Evolutionary conservation across 192 early-diverging fungal genomes (phyloP), one percentile per base, ranked within the genome.

Genomic region (Allomyces arbusculus): DNA sequence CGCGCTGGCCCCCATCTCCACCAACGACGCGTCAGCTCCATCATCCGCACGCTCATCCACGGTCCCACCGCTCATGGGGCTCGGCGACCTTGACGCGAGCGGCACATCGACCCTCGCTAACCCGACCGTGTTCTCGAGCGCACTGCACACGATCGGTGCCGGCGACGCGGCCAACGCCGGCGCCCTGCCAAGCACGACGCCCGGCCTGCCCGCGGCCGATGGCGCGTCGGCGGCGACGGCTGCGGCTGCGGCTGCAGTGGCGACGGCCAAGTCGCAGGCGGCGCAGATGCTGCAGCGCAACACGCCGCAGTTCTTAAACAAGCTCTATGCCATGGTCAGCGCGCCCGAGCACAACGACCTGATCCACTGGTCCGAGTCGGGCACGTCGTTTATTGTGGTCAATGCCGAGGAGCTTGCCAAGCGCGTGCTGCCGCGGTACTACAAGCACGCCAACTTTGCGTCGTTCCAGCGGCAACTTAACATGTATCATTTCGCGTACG

Each of bases 291-390:
- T 58, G 50, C 16, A 14, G 16, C 12, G 20, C 12, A 58, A 58
- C 16, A 58, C 50, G 22, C 90, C 94, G 2, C 90, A 91, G 3
- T 96, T 96, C 70, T 73, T 96, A 14, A 93, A 89, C 76, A 96
- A 96, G 69, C 83, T 96, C 11, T 94, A 91, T 72, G 92, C 87
- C 70, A 97, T 97, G 92, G 95, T 97, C 1, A 78, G 82, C 64
- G 95, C 95, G 72, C 77, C 81, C 26, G 69, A 75, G n/a, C 86
- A 88, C 44, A 85, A 95, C 73, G 81, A 86, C 44, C 71, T 93
- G 43, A 97, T 97, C 61, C 82, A 83, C 26, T 97, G 95, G 95
- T 83, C 88, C 0, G 86, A 86, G 11, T 85, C 84, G 65, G 93
- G 94, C 23, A 81, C 82, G 12, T 89, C 93, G 1, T 97, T 97